phyloP scores from a whole-genome alignment of 306 rosid genomes.

The Hippophae gyantsensis region DNA sequence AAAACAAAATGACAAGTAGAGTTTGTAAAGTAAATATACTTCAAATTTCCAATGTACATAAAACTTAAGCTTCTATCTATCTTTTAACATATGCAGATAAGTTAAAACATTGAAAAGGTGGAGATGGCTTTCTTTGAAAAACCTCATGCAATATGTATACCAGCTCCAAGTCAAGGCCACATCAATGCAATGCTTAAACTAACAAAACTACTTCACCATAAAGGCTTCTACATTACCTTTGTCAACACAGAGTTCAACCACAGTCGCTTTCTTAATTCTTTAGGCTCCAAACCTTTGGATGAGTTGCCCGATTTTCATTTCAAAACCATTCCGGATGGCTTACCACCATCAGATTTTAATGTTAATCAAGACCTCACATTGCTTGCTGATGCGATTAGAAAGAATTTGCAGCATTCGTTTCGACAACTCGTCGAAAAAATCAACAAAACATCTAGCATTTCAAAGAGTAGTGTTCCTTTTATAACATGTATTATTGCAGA shows the following conservation, averaged over 20 bases:
- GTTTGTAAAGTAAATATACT: too few relatives aligned
- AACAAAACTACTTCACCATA: conserved; percentile 12
- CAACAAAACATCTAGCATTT: neutral
- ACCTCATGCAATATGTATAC: conserved; percentile 12
- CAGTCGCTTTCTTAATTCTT: conserved; percentile 3
- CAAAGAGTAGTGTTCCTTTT: neutral
- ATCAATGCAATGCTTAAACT: conserved; percentile 9
- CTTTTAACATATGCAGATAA: too few relatives aligned
- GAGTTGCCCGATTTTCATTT: conserved; percentile 6
- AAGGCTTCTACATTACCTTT: conserved; percentile 10
- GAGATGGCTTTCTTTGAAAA: neutral
- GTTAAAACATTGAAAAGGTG: too few relatives aligned
- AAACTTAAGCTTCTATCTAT: too few relatives aligned
- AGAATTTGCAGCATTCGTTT: conserved; percentile 1
- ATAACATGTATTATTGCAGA: neutral
- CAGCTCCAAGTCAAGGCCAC: conserved; percentile 5
- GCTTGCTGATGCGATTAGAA: neutral
- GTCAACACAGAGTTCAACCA: conserved; percentile 16
- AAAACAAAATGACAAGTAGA: too few relatives aligned
- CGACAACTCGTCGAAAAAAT: conserved; percentile 4
- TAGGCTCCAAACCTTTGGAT: conserved; percentile 1
- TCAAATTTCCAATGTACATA: too few relatives aligned
- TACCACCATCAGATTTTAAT: neutral
- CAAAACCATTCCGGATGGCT: conserved; percentile 12
- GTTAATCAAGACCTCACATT: neutral